Evolutionary conservation across 2,329 filamentous ascomycete genomes (phyloP).

Genomic region (Pseudopithomyces maydicus): DNA sequence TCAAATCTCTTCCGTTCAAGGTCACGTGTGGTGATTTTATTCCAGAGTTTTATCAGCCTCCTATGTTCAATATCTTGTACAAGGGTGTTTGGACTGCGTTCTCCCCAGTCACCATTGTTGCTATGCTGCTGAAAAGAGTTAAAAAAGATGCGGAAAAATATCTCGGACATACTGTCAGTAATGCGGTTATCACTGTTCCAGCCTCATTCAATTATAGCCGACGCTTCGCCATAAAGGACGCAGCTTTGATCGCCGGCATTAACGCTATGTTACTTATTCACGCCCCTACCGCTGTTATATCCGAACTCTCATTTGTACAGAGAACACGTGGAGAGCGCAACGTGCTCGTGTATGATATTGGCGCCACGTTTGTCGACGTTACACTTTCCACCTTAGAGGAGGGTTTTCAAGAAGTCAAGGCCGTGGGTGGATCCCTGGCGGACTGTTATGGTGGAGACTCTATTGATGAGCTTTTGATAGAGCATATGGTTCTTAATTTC

Average conservation of each 20-base stretch:
- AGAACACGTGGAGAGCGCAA: conserved; percentile 10
- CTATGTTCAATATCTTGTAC: conserved; percentile 76
- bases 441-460: conserved; percentile 81
- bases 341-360: conserved; percentile 17
- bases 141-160: conserved; percentile 75
- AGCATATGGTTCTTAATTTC: conserved; percentile 89
- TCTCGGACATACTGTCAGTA: conserved; percentile 75
- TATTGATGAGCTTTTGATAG: conserved; percentile 93
- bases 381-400: conserved; percentile 43
- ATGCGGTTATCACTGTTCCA: conserved; percentile 79
- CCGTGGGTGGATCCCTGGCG: conserved; percentile 39
- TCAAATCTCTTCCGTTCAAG: conserved; percentile 82
- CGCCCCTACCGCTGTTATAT: conserved; percentile 87
- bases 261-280: conserved; percentile 92
- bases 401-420: conserved; percentile 86
- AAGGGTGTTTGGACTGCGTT: conserved; percentile 66
- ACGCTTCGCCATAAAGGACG: conserved; percentile 58
- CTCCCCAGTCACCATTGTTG: conserved; percentile 75
- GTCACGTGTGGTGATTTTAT: conserved; percentile 74
- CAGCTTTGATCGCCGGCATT: conserved; percentile 82
- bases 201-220: conserved; percentile 96
- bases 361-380: conserved; percentile 16
- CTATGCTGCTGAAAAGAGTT: conserved; percentile 80
- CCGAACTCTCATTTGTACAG: conserved; percentile 74
- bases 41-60: conserved; percentile 55